Evolutionary conservation across 192 early-diverging fungal genomes (phyloP).

Genomic region (Backusella circina): DNA sequence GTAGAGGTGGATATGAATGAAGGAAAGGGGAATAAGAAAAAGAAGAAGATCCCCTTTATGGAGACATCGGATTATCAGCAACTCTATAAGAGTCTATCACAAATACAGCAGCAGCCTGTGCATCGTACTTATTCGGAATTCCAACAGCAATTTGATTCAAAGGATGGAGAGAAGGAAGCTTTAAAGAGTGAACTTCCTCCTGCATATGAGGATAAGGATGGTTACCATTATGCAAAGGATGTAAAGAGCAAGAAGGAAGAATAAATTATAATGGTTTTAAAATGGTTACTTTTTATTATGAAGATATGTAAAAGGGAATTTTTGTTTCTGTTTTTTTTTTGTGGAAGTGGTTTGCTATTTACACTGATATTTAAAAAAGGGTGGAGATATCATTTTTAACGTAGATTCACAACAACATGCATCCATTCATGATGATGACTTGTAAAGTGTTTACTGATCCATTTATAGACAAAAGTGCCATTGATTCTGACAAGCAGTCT

Average conservation of each 20-base stretch:
- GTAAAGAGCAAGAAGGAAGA: neutral
- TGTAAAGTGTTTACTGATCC: conserved; percentile 24
- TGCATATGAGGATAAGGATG: conserved; percentile 2
- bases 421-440: conserved; percentile 20
- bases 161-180: neutral
- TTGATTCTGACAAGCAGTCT: conserved; percentile 22
- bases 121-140: conserved; percentile 21
- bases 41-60: neutral
- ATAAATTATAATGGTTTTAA: neutral
- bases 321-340: neutral
- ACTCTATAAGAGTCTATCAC: conserved; percentile 12
- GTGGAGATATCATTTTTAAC: neutral
- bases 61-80: conserved; percentile 12
- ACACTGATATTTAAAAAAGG: neutral
- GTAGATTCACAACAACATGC: conserved; percentile 25
- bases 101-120: conserved; percentile 2
- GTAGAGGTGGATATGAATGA: neutral
- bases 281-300: neutral
- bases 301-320: neutral
- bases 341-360: neutral
- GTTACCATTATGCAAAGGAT: neutral
- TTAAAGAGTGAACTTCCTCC: neutral
- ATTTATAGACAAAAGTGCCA: conserved; percentile 24
- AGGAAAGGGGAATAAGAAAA: neutral
- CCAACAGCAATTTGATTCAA: conserved; percentile 10